A percentile compares a stretch with the other conserved stretches of the same genome.
These are phyloP conservation scores for Colletotrichum trifolii DNA, from an alignment of 2,329 filamentous ascomycete genomes.

Conservation along the genomic window DNA sequence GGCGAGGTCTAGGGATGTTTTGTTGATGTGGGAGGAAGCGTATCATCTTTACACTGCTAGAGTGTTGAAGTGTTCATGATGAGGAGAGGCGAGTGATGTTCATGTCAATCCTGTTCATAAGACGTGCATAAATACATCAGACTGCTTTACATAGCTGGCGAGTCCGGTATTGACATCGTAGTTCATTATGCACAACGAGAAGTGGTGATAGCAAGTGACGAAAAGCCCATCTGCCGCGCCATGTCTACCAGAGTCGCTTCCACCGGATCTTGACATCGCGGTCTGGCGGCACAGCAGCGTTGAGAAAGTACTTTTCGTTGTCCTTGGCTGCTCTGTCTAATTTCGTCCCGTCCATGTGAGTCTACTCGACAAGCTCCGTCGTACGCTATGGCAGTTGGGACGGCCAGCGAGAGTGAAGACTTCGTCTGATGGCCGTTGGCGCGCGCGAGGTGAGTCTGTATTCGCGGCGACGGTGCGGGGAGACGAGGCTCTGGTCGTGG, in stretches of 20 bases:
- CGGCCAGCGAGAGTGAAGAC: too few species aligned
- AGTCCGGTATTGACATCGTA: not conserved
- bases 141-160: not conserved
- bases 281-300: constrained; percentile 34
- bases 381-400: too few species aligned
- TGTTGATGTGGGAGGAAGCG: not conserved
- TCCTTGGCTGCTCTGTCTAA: constrained; percentile 26
- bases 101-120: not conserved
- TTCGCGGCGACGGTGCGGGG: too few species aligned
- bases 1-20: not conserved
- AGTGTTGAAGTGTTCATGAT: not conserved
- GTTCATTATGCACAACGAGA: not conserved
- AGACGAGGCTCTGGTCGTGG: too few species aligned
- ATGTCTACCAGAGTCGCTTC: constrained; percentile 22
- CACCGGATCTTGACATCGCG: constrained; percentile 28
- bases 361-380: constrained; percentile 43
- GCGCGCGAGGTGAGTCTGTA: too few species aligned
- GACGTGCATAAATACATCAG: constrained; percentile 5
- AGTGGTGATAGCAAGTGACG: not conserved
- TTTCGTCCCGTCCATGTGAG: constrained; percentile 7
- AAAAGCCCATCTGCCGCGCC: not conserved
- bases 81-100: not conserved
- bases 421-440: too few species aligned
- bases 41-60: not conserved
- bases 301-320: constrained; percentile 24